Conservation (phyloP, 2,329 filamentous ascomycete species). For the Pleomassaria siparia region DNA sequence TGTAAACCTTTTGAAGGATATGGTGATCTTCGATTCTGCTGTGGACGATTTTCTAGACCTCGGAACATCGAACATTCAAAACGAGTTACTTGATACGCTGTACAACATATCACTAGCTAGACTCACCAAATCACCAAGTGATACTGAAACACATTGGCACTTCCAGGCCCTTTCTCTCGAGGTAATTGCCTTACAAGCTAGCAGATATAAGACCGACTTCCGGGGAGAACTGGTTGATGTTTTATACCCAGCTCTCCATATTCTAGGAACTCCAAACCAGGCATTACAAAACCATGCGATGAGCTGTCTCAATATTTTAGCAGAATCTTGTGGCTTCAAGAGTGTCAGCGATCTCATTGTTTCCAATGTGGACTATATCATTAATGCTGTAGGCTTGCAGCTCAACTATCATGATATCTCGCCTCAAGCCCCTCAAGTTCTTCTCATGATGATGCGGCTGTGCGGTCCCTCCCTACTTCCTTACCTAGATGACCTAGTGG, state of each 20-base stretch:
- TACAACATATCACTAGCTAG: slow-evolving; percentile 68
- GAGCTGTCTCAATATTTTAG: slow-evolving; percentile 77
- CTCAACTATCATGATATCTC: slow-evolving; percentile 92
- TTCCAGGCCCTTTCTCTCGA: slow-evolving; percentile 80
- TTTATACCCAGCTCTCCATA: slow-evolving; percentile 87
- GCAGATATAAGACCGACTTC: slow-evolving; percentile 67
- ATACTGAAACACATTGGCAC: slow-evolving; percentile 63
- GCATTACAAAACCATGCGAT: slow-evolving; percentile 79
- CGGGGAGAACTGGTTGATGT: slow-evolving; percentile 85
- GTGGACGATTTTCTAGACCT: slow-evolving; percentile 69
- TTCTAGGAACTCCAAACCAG: slow-evolving; percentile 71
- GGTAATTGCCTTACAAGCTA: slow-evolving; percentile 73
- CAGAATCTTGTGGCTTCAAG: slow-evolving; percentile 70
- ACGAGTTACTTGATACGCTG: slow-evolving; percentile 59
- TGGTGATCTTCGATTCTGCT: slow-evolving; percentile 54
- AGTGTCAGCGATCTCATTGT: slow-evolving; percentile 79
- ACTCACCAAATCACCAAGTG: slow-evolving; percentile 50
- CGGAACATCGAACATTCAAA: slow-evolving; percentile 30
- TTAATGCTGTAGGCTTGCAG: slow-evolving; percentile 86
- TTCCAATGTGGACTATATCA: slow-evolving; percentile 92
- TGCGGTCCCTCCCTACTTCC: slow-evolving; percentile 80
- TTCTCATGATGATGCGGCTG: slow-evolving; percentile 91
- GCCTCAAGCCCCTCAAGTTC: slow-evolving; percentile 83
- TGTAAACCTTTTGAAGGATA: slow-evolving; percentile 67
- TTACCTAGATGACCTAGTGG: slow-evolving; percentile 87